Base-by-base conservation (phyloP, 2,329 filamentous ascomycete species). In the Akanthomyces lecanii region DNA sequence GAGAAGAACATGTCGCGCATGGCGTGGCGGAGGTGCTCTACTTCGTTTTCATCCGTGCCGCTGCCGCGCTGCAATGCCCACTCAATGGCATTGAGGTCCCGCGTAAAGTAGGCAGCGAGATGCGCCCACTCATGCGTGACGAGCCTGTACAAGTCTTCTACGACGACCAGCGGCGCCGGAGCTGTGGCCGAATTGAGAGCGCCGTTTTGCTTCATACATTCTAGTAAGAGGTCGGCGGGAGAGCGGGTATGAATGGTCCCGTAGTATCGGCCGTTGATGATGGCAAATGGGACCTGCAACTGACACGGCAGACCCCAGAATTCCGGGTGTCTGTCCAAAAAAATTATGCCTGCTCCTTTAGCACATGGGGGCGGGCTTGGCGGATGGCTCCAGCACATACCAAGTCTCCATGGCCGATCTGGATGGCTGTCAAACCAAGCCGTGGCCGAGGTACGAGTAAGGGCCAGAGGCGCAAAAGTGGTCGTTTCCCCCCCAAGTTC, bases 1-100 rank as follows among this genome's bases (percentile, higher is more conserved):
- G 55, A 56, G n/a, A 65, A 58, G 38, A 63, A 65, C 50, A 65
- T 47, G 45, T 63, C 52, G 23, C 61, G 64, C 64, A 65, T 65
- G n/a, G 56, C 50, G 18, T 30, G 30, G 42, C 52, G 62, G 23
- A 65, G 61, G 7, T 61, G 58, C 25, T 63, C 47, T 6, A 52
- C 45, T 18, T 53, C 28, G 51, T 18, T 44, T 10, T 47, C 47
- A 4, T 60, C 8, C n/a, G 48, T 33, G 14, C 64, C 61, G 25
- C 57, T 45, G 23, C 64, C 64, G 21, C 58, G 55, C 33, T 65
- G 64, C n/a, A 65, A 33, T 10, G 61, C 61, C 61, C 64, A 65
- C 48, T 65, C 64, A 14, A 65, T 65, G 5, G 61, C 56, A 38
- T 65, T 65, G 45, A 63, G 64, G n/a, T 63, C 64, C 10, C 64